These are phyloP conservation scores for Posidonia australis DNA, from an alignment of 106 monocot genomes.

Conservation along the genomic window DNA sequence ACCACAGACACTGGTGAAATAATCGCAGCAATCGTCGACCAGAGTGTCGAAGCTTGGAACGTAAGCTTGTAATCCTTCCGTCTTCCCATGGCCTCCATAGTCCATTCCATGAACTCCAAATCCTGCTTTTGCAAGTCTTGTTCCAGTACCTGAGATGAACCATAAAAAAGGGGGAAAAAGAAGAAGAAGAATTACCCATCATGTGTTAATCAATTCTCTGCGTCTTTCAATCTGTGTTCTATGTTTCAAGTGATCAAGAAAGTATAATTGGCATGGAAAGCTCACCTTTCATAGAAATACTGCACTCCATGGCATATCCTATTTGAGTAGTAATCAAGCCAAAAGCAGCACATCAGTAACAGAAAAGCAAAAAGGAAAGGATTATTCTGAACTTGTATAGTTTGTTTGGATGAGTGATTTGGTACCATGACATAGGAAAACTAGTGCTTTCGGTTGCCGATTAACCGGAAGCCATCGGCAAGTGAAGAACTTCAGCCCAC, in stretches of 20 bases:
- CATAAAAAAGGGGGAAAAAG: too few species aligned
- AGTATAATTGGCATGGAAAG: background rate
- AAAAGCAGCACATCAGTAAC: background rate
- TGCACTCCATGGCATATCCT: constrained; percentile 39
- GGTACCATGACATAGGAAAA: constrained; percentile 25
- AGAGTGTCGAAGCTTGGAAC: constrained; percentile 25
- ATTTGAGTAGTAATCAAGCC: background rate
- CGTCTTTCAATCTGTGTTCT: background rate
- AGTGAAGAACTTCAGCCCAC: constrained; percentile 18
- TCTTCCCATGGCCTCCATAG: constrained; percentile 38
- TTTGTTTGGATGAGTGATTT: background rate
- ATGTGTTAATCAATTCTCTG: background rate
- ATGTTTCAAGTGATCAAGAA: background rate
- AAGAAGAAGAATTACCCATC: background rate
- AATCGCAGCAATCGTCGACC: constrained; percentile 23
- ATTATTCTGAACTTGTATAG: background rate
- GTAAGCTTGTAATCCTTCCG: constrained; percentile 28
- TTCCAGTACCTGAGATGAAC: constrained; percentile 19
- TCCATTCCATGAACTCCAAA: constrained; percentile 34
- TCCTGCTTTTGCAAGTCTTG: constrained; percentile 26
- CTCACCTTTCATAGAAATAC: constrained; percentile 34
- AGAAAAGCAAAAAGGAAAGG: background rate
- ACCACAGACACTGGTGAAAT: constrained; percentile 25
- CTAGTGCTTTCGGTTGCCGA: constrained; percentile 6
- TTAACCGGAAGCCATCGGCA: constrained; percentile 18